Evolutionary conservation across 257 asterid genomes (phyloP), one percentile per base, ranked within the genome.

Genomic region (Fraxinus excelsior): DNA sequence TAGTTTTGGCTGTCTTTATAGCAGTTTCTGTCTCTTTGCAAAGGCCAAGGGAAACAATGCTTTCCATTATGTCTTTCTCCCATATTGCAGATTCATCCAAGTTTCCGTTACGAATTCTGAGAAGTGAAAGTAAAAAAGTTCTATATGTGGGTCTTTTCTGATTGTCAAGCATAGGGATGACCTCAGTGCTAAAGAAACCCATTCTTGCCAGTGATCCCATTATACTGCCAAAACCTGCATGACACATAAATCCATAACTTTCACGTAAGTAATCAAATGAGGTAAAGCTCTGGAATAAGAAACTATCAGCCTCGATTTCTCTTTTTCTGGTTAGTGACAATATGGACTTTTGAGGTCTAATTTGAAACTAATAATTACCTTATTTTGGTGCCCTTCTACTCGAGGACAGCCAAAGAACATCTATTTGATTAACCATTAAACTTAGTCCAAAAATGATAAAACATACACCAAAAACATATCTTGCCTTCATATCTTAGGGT

Each of bases 401-500:
- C 19, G 10, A 8, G 1, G 46, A 34, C 19, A 11, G 26, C 69
- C 68, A 31, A 77, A 35, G 58, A 31, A 18, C 68, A 62, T 62
- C 46, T 49, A 49, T 49, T 72, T 12, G n/a, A 18, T 71, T 71
- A 40, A 44, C 7, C 37, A 44, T 18, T 53, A 40, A 25, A 25
- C 38, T 4, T 28, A 0, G 19, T 13, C 34, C 32, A 60, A 78
- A 46, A 31, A 37, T 32, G 67, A 67, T 10, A 40, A 51, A 3
- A 53, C 32, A 69, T 81, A 40, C 46, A 49, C 31, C 44, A 74
- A 67, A 77, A 37, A 75, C 25, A 75, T 56, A 16, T 73, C 82
- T 68, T 87, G 83, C 99, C 99, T 95, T 95, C 97, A 71, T 93
- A 93, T 77, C 99, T 88, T 42, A 95, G 96, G 80, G 98, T 93